Base-by-base conservation (phyloP, 2,329 filamentous ascomycete species). In the Aaosphaeria arxii region DNA sequence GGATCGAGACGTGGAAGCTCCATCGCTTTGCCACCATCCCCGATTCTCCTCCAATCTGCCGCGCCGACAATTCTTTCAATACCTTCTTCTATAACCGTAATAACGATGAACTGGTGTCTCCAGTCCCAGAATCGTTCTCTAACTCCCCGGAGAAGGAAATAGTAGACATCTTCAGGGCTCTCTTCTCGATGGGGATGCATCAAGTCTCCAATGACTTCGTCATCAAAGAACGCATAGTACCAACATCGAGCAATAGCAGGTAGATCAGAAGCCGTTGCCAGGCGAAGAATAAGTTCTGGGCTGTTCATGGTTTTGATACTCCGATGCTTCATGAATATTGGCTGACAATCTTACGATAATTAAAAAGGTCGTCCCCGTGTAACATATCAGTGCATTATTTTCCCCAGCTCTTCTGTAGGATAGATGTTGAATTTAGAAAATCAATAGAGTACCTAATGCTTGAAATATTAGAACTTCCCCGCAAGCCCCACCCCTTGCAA, bases 161-260 rank as follows among this genome's bases (percentile, higher is more conserved):
- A 67, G 44, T 64, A 62, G 1, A 66, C 52, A 30, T 66, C 58
- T 4, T 62, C 53, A 0, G 65, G 65, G 30, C 61, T 56, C 7
- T 61, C 9, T 3, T 62, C 43, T 5, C 65, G 58, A 31, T 62
- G 33, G 1, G 64, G 65, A 51, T 69, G 65, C 63, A 68, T 66
- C 5, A 67, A 45, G 3, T 56, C 45, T 9, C 65, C 64, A 7
- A 68, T 61, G 30, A 67, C 55, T 32, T 65, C 61, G 47, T 68
- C 65, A 36, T 67, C 56, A 31, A 64, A 64, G 48, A 67, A 68
- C 6, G 62, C 64, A 7, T 48, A 36, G 29, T 55, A 40, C 62
- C 62, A 66, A 11, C 56, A 50, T 4, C 46, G 49, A 5, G 62
- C 62, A 42, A 66, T 64, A 2, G 47, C 40, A 3, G 42, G 30